Evolutionary conservation across 805 yeast genomes (phyloP), one percentile per base, ranked within the genome.

Genomic region (Wickerhamomyces sydowiorum): DNA sequence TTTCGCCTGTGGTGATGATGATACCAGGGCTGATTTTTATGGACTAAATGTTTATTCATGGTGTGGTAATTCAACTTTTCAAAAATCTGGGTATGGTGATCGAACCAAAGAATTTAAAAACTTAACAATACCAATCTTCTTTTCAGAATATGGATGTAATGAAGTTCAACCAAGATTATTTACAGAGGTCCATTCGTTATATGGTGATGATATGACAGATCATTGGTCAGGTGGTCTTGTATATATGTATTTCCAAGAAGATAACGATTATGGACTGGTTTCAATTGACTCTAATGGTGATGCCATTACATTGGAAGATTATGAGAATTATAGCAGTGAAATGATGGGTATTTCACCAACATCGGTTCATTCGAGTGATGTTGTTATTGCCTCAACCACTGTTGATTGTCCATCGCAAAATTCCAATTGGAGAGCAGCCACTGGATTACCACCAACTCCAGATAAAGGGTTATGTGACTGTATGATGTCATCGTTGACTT

Each of bases 191-290:
- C 76, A 66, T 34, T 72, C 88, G 44, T 57, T 85, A 31, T 85
- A 75, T 67, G 69, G 81, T 49, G 60, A 61, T 39, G 69, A 83
- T 31, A 85, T 85, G 95, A 83, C 89, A 49, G 83, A 73, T 61
- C 82, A 82, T 46, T 85, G 91, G 93, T 84, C 91, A 39, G 91
- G 95, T 68, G 95, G 91, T 76, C 84, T 85, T 58, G 91, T 84
- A 41, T 85, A 83, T 70, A 79, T 84, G 90, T 85, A 84, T 69
- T 85, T 78, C 66, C 73, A 85, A 69, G 91, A 85, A 69, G 68
- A 66, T 42, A 84, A 84, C 67, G 63, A 83, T 55, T 84, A 82
- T 58, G 91, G 95, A 68, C 72, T 84, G 59, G 90, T 84, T 41
- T 50, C 76, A 41, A 63, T 79, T 47, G 66, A 59, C 65, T 37